Percentiles rank a stretch among this genome's conserved stretches.
Evolutionary conservation across 805 yeast species (phyloP).

Genomic region (Pichia californica): DNA sequence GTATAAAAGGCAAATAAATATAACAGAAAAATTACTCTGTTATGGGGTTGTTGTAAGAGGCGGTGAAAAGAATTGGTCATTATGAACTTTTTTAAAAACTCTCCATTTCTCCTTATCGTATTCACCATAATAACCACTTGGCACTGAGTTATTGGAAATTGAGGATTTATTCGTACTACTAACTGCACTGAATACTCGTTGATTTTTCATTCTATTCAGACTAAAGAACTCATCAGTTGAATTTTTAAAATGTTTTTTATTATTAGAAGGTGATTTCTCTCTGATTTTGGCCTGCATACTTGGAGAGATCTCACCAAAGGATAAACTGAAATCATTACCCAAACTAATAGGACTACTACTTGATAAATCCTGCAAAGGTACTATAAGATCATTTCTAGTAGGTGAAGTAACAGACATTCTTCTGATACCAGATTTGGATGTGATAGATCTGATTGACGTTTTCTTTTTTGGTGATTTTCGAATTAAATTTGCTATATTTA

Average conservation of each 20-base stretch:
- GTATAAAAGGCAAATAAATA: no score
- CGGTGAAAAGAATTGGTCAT: no score
- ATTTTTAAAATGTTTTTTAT: not conserved
- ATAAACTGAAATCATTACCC: not conserved
- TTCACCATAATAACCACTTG: constrained; percentile 55
- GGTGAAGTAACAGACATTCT: not conserved
- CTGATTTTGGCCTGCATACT: no score
- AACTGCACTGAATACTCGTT: constrained; percentile 10
- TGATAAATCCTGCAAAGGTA: not conserved
- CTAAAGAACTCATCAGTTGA: not conserved
- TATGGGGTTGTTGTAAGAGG: no score
- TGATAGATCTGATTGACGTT: constrained; percentile 5
- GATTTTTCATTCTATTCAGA: not conserved
- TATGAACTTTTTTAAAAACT: constrained; percentile 33
- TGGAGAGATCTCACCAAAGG: not conserved
- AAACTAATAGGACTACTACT: not conserved
- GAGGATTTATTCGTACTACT: constrained; percentile 18
- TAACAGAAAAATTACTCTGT: no score
- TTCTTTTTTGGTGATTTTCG: constrained; percentile 24
- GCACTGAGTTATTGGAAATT: constrained; percentile 34
- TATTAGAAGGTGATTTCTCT: not conserved
- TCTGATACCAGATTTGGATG: not conserved
- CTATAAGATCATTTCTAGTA: not conserved
- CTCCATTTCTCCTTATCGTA: constrained; percentile 65
- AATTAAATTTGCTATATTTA: constrained; percentile 22